Conservation (phyloP, 306 rosid species). For the Prunus persica region DNA sequence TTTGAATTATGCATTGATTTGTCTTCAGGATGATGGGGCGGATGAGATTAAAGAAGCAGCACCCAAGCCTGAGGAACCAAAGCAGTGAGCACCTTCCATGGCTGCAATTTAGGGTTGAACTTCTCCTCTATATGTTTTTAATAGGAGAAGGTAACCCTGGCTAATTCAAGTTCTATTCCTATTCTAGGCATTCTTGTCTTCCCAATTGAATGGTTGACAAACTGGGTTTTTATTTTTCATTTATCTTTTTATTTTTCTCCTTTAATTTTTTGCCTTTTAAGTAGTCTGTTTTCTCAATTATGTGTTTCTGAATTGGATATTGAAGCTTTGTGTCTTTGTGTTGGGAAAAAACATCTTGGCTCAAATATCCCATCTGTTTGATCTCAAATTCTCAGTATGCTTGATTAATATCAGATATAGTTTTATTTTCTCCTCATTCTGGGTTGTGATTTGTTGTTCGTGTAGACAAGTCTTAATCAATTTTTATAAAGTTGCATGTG, state of each 20-base stretch:
- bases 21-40: slow-evolving; percentile 82
- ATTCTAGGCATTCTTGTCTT: slow-evolving; percentile 65
- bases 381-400: not conserved
- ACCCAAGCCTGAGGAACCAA: slow-evolving; percentile 59
- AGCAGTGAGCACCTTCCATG: slow-evolving; percentile 49
- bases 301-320: slow-evolving; percentile 53
- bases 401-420: not conserved
- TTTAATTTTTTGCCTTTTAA: not conserved
- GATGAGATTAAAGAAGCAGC: slow-evolving; percentile 94
- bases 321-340: slow-evolving; percentile 33
- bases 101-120: slow-evolving; percentile 45
- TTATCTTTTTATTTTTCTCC: not conserved
- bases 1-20: not conserved
- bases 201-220: slow-evolving; percentile 53
- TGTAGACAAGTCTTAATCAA: not conserved
- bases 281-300: slow-evolving; percentile 61
- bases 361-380: slow-evolving; percentile 22
- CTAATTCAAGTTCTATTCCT: slow-evolving; percentile 43
- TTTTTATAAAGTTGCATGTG: slow-evolving; percentile 7
- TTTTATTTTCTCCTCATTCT: not conserved
- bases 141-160: slow-evolving; percentile 65
- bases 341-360: slow-evolving; percentile 38
- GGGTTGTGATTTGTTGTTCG: not conserved
- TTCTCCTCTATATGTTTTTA: slow-evolving; percentile 77
- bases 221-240: slow-evolving; percentile 27